phyloP scores from a whole-genome alignment of 2,329 filamentous ascomycete genomes.

The Ophiognomonia clavigignenti-juglandacearum region DNA sequence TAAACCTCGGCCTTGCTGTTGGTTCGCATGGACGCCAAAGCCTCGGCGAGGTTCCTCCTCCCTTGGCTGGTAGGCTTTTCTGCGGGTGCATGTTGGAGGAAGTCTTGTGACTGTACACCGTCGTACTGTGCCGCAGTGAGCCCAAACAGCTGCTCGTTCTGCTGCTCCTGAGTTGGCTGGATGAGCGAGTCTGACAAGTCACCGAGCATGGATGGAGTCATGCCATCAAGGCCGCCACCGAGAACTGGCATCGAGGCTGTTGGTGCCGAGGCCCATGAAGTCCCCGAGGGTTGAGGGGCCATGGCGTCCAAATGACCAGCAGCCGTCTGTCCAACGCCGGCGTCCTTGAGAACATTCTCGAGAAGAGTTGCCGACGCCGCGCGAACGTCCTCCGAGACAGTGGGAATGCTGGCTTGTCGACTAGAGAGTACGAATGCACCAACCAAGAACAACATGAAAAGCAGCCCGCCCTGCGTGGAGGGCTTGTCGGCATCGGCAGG shows the following conservation, averaged over 20 bases:
- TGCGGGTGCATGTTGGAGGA: slow-evolving; percentile 51
- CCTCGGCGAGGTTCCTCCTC: slow-evolving; percentile 73
- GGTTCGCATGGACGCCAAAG: slow-evolving; percentile 73
- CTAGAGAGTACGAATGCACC: slow-evolving; percentile 95
- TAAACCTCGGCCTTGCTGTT: slow-evolving; percentile 81
- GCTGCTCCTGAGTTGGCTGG: slow-evolving; percentile 76
- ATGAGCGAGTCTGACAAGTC: slow-evolving; percentile 65
- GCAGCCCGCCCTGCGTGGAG: slow-evolving; percentile 71
- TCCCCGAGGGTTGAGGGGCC: slow-evolving; percentile 49
- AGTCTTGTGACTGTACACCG: slow-evolving; percentile 71
- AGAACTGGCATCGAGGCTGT: slow-evolving; percentile 33
- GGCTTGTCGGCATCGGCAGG: slow-evolving; percentile 54
- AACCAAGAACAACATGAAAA: slow-evolving; percentile 94
- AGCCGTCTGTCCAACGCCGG: slow-evolving; percentile 51
- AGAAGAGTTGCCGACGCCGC: slow-evolving; percentile 73
- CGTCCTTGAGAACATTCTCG: slow-evolving; percentile 77
- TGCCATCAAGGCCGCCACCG: slow-evolving; percentile 40
- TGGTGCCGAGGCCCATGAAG: slow-evolving; percentile 40
- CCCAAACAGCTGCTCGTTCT: slow-evolving; percentile 82
- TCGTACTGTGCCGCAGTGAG: slow-evolving; percentile 86
- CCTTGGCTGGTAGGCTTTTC: slow-evolving; percentile 55
- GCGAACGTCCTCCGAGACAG: slow-evolving; percentile 75
- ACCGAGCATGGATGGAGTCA: slow-evolving; percentile 58
- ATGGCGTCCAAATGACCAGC: slow-evolving; percentile 36
- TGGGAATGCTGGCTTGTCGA: slow-evolving; percentile 68